A percentile compares a stretch with the other conserved stretches of the same genome.
Conservation (phyloP, 2,329 filamentous ascomycete species). For the Aschersonia sp. region DNA sequence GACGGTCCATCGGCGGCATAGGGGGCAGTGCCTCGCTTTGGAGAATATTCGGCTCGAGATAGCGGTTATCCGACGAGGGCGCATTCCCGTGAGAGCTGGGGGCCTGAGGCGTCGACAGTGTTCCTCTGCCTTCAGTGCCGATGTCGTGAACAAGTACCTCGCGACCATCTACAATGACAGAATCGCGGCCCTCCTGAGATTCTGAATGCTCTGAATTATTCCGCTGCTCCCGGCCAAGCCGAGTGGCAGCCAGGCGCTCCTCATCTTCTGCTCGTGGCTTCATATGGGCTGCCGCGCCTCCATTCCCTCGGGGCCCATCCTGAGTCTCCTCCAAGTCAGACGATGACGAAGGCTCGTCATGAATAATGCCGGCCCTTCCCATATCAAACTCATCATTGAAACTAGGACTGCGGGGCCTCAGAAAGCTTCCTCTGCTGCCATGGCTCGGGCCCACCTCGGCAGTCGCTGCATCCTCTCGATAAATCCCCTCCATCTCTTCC, state of each 20-base stretch:
- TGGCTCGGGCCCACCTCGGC: neutral
- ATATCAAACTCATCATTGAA: slow-evolving; percentile 54
- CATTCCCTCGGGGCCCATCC: no score
- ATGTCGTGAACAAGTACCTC: slow-evolving; percentile 58
- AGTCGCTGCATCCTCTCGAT: slow-evolving; percentile 26
- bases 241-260: slow-evolving; percentile 60
- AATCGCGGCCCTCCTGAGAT: slow-evolving; percentile 52
- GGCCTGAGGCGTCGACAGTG: slow-evolving; percentile 29
- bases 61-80: slow-evolving; percentile 14
- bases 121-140: slow-evolving; percentile 48
- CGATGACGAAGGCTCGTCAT: slow-evolving; percentile 6
- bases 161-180: slow-evolving; percentile 48
- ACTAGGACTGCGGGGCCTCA: slow-evolving; percentile 25
- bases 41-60: slow-evolving; percentile 16
- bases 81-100: slow-evolving; percentile 8
- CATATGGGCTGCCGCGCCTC: neutral
- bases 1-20: slow-evolving; percentile 36
- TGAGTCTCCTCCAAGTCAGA: neutral
- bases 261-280: slow-evolving; percentile 29
- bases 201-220: slow-evolving; percentile 47
- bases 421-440: slow-evolving; percentile 27
- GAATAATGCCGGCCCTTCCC: slow-evolving; percentile 34
- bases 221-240: slow-evolving; percentile 66
- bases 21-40: slow-evolving; percentile 42
- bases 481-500: slow-evolving; percentile 47